Percentiles rank a stretch among this genome's conserved stretches.
phyloP scores from a whole-genome alignment of 805 yeast genomes.

The Scheffersomyces ergatensis region DNA sequence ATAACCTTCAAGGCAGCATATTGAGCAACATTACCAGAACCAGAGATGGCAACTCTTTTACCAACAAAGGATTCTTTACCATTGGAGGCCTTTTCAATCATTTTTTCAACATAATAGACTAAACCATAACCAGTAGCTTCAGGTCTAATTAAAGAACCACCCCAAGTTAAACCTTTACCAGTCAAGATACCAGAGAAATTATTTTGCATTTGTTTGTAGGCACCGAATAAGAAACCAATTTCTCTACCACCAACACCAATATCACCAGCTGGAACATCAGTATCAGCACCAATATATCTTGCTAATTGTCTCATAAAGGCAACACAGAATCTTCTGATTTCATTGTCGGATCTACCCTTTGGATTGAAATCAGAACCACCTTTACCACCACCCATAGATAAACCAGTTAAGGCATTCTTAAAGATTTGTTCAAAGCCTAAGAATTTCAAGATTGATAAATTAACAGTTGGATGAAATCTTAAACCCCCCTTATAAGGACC shows the following conservation, averaged over 20 bases:
- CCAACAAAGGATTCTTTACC: slow-evolving; percentile 91
- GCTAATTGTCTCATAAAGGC: slow-evolving; percentile 94
- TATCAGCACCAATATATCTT: slow-evolving; percentile 94
- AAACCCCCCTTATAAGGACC: slow-evolving; percentile 99
- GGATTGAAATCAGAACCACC: slow-evolving; percentile 99
- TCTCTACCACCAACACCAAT: slow-evolving; percentile 98
- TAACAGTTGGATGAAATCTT: slow-evolving; percentile 96
- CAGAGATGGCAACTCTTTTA: slow-evolving; percentile 94
- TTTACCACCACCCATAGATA: slow-evolving; percentile 98
- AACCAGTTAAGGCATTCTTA: slow-evolving; percentile 96
- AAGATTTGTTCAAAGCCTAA: slow-evolving; percentile 98
- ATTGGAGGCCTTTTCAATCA: slow-evolving; percentile 88
- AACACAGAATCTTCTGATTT: slow-evolving; percentile 95
- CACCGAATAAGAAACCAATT: slow-evolving; percentile 94
- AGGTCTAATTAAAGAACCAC: slow-evolving; percentile 98
- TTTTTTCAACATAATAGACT: slow-evolving; percentile 94
- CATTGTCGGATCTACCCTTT: slow-evolving; percentile 88
- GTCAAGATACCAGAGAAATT: slow-evolving; percentile 96
- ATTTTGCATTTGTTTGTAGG: slow-evolving; percentile 89
- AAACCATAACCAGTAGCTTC: slow-evolving; percentile 99
- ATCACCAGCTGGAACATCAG: slow-evolving; percentile 99
- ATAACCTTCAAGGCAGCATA: slow-evolving; percentile 96
- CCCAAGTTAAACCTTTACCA: slow-evolving; percentile 98
- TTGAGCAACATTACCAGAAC: slow-evolving; percentile 99
- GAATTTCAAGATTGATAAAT: slow-evolving; percentile 91